phyloP scores from a whole-genome alignment of 2,329 filamentous ascomycete genomes.

The Beauveria brongniartii region DNA sequence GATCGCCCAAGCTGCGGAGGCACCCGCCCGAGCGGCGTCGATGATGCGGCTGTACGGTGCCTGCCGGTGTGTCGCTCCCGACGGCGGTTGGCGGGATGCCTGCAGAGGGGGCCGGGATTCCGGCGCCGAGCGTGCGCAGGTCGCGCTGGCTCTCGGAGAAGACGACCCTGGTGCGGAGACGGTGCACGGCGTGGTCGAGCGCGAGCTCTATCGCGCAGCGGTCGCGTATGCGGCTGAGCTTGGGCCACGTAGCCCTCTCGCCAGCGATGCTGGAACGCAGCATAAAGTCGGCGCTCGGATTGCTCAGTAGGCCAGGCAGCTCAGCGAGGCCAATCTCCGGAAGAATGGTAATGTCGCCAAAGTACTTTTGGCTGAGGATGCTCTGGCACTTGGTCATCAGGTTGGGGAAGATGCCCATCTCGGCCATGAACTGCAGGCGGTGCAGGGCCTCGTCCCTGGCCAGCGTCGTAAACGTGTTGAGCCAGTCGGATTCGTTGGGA shows the following conservation, averaged over 20 bases:
- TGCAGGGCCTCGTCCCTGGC: conserved; percentile 76
- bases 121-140: conserved; percentile 37
- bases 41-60: conserved; percentile 27
- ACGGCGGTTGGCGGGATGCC: conserved; percentile 4
- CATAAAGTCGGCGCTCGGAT: conserved; percentile 85
- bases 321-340: conserved; percentile 69
- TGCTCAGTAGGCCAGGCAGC: conserved; percentile 68
- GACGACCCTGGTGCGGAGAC: conserved; percentile 57
- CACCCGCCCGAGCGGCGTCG: conserved; percentile 45
- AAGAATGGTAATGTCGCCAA: conserved; percentile 89
- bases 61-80: conserved; percentile 16
- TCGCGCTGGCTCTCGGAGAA: conserved; percentile 60
- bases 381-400: conserved; percentile 70
- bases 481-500: conserved; percentile 44
- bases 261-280: conserved; percentile 65
- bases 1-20: conserved; percentile 31
- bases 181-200: conserved; percentile 66
- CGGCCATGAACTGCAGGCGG: conserved; percentile 69
- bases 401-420: conserved; percentile 73
- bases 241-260: conserved; percentile 86
- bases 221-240: conserved; percentile 75
- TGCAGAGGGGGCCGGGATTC: conserved; percentile 17
- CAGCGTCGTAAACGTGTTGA: conserved; percentile 60
- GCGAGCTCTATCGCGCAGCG: conserved; percentile 84
- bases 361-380: conserved; percentile 83